A percentile compares a stretch with the other conserved stretches of the same genome.
phyloP scores from a whole-genome alignment of 805 yeast genomes.

The Ogataea ramenticola region DNA sequence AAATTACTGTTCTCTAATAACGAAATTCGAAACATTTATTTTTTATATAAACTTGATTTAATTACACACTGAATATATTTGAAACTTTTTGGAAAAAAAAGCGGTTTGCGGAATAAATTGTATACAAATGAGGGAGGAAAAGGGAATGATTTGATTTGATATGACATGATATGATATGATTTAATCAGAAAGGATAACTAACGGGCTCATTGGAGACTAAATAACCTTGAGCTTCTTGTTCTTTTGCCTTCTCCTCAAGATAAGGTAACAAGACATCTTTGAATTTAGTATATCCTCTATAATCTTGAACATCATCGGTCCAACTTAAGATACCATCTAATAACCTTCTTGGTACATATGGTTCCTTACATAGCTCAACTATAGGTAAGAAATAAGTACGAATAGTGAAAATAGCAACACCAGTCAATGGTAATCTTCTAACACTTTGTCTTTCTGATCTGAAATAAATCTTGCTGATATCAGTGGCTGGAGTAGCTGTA shows the following conservation, averaged over 20 bases:
- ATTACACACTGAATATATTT: neutral
- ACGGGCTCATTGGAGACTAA: constrained; percentile 32
- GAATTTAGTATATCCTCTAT: constrained; percentile 51
- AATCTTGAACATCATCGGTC: constrained; percentile 52
- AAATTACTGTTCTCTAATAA: too few species aligned
- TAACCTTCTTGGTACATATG: constrained; percentile 53
- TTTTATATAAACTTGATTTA: neutral
- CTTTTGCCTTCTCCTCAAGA: constrained; percentile 37
- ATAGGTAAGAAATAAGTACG: constrained; percentile 58
- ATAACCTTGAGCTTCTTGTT: constrained; percentile 39
- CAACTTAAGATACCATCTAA: constrained; percentile 53
- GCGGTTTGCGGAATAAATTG: neutral
- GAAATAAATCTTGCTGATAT: constrained; percentile 40
- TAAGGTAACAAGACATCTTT: constrained; percentile 50
- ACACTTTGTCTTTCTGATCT: constrained; percentile 62
- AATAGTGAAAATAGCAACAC: constrained; percentile 52
- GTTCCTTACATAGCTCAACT: constrained; percentile 47
- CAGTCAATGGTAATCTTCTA: constrained; percentile 52
- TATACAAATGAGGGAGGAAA: too few species aligned
- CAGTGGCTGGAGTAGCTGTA: constrained; percentile 45
- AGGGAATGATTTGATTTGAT: neutral
- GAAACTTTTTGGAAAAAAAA: neutral
- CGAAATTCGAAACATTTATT: too few species aligned
- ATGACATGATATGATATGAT: neutral
- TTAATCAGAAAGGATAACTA: constrained; percentile 33